Conservation (phyloP, 495 filamentous ascomycete species). For the Annulohypoxylon bovei region DNA sequence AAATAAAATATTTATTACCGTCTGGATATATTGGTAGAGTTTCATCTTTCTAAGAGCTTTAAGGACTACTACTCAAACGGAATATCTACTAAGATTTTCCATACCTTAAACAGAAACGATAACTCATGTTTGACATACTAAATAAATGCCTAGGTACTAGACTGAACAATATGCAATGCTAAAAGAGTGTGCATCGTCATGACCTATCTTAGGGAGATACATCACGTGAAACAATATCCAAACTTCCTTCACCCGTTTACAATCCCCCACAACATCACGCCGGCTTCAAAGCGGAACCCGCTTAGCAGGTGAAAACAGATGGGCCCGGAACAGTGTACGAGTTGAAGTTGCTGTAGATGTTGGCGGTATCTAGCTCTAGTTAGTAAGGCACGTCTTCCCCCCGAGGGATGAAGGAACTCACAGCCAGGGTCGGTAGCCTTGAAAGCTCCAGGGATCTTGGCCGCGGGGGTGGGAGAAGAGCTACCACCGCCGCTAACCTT, state of each 20-base stretch:
- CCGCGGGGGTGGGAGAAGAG: conserved; percentile 55
- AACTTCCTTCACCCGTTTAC: not conserved
- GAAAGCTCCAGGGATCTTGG: conserved; percentile 65
- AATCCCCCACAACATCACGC: not conserved
- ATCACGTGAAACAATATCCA: conserved; percentile 18
- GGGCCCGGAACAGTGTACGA: conserved; percentile 43
- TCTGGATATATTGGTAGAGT: no score
- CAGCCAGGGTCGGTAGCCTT: conserved; percentile 64
- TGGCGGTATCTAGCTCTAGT: conserved; percentile 36
- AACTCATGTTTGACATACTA: not conserved
- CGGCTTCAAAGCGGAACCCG: not conserved
- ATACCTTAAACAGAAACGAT: not conserved
- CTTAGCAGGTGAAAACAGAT: conserved; percentile 42
- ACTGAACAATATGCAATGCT: conserved; percentile 2
- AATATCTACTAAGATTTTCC: not conserved
- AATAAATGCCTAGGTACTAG: not conserved
- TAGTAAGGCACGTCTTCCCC: not conserved
- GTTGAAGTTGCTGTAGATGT: conserved; percentile 47
- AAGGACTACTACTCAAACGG: not conserved
- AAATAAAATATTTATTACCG: conserved; percentile 24
- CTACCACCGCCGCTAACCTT: conserved; percentile 65
- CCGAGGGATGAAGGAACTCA: conserved; percentile 12
- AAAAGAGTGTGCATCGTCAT: conserved; percentile 14
- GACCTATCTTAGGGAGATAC: conserved; percentile 12
- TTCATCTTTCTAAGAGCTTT: not conserved